Percentiles rank a stretch among this genome's conserved stretches.
Conservation (phyloP, 805 yeast species). For the Wickerhamiella spandovensis region DNA sequence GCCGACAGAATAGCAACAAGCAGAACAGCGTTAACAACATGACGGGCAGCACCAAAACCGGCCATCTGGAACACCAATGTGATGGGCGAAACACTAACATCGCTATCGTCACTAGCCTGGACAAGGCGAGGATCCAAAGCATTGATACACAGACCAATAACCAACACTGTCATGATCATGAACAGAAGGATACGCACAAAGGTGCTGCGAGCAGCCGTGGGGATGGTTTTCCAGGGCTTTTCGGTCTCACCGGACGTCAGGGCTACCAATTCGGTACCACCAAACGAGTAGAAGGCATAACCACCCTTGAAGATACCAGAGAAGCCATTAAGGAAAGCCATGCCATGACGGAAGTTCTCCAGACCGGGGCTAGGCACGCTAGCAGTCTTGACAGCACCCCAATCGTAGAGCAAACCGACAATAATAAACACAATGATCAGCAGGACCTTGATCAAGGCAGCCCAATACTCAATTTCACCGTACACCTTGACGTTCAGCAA, state of each 20-base stretch:
- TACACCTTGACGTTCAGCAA: constrained; percentile 37
- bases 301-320: constrained; percentile 27
- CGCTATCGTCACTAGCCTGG: constrained; percentile 33
- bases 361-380: constrained; percentile 43
- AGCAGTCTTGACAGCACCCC: constrained; percentile 38
- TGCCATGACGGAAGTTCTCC: constrained; percentile 14
- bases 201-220: constrained; percentile 41
- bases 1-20: constrained; percentile 51
- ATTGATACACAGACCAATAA: constrained; percentile 45
- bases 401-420: constrained; percentile 38
- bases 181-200: constrained; percentile 37
- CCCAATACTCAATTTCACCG: constrained; percentile 54
- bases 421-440: constrained; percentile 52
- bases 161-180: constrained; percentile 37
- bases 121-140: constrained; percentile 34
- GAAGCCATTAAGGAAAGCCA: constrained; percentile 19
- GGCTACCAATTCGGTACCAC: constrained; percentile 43
- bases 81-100: constrained; percentile 36
- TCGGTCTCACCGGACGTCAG: constrained; percentile 45
- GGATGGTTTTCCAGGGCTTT: constrained; percentile 43
- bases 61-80: constrained; percentile 38
- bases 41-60: constrained; percentile 31
- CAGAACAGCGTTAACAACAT: constrained; percentile 45
- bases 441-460: constrained; percentile 48
- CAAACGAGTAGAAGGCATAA: constrained; percentile 40